Percentiles rank a stretch among this genome's conserved stretches.
phyloP scores from a whole-genome alignment of 2,329 filamentous ascomycete species.

The Juglanconis oblonga region DNA sequence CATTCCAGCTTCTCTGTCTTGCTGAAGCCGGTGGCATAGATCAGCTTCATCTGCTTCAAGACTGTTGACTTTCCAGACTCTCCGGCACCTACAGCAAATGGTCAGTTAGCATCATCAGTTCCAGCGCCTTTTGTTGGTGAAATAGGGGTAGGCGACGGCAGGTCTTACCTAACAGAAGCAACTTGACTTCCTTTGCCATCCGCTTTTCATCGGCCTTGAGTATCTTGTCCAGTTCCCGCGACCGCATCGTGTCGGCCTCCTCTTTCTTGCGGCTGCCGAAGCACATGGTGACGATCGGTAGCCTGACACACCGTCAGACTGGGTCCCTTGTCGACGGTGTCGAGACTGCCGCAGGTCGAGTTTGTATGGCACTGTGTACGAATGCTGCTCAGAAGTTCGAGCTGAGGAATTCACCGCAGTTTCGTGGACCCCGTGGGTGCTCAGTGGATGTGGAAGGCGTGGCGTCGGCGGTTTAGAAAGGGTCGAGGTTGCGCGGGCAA shows the following conservation, averaged over 20 bases:
- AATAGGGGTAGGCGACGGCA: conserved; percentile 20
- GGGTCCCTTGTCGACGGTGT: not conserved
- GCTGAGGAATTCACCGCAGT: not conserved
- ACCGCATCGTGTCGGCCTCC: conserved; percentile 51
- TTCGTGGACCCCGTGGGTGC: not conserved
- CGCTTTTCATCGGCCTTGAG: conserved; percentile 86
- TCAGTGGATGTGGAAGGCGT: not conserved
- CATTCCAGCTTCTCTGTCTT: conserved; percentile 88
- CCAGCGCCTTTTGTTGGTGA: not conserved
- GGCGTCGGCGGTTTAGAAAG: not conserved
- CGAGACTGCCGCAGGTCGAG: not conserved
- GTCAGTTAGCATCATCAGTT: conserved; percentile 2
- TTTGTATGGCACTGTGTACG: not conserved
- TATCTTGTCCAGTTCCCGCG: conserved; percentile 78
- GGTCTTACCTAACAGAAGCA: conserved; percentile 78
- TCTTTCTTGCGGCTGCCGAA: conserved; percentile 57
- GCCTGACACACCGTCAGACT: not conserved
- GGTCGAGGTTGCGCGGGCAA: not conserved
- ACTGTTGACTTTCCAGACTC: conserved; percentile 97
- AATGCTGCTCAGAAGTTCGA: not conserved
- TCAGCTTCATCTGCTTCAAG: conserved; percentile 98
- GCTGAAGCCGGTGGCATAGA: conserved; percentile 89
- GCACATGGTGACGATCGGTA: conserved; percentile 50
- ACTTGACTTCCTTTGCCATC: conserved; percentile 85
- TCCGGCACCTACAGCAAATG: conserved; percentile 63